Conservation (phyloP, 2,329 filamentous ascomycete species). For the Fusarium nurragi region DNA sequence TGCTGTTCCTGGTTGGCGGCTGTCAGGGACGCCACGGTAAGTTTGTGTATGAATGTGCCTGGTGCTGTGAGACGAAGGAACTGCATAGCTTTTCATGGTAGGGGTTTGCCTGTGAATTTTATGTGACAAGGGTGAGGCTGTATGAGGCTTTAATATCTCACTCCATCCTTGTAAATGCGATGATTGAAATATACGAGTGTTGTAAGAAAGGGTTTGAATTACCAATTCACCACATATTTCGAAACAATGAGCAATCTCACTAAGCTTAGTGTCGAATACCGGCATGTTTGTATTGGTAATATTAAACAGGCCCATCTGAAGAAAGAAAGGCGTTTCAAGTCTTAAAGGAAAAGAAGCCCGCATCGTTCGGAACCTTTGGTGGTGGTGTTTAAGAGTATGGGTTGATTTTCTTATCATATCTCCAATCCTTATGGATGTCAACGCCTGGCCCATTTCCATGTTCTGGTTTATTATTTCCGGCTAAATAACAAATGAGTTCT, state of each 20-base stretch:
- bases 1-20: slow-evolving; percentile 30
- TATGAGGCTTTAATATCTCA: neutral
- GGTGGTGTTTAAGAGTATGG: too few species aligned
- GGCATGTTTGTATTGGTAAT: too few species aligned
- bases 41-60: neutral
- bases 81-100: neutral
- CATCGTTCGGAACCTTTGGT: too few species aligned
- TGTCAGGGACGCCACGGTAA: slow-evolving; percentile 25
- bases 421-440: neutral
- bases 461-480: neutral
- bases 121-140: neutral
- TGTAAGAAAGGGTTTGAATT: too few species aligned
- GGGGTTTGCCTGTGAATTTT: neutral
- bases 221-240: too few species aligned
- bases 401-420: too few species aligned
- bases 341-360: too few species aligned
- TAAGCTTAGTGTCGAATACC: too few species aligned
- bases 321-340: too few species aligned
- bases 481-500: neutral
- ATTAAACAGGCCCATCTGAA: too few species aligned
- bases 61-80: neutral
- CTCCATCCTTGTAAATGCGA: neutral
- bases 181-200: neutral
- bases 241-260: too few species aligned
- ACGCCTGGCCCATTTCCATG: neutral